Percentiles rank a stretch among this genome's conserved stretches.
Conservation (phyloP, 306 rosid species). For the Myrica gale region DNA sequence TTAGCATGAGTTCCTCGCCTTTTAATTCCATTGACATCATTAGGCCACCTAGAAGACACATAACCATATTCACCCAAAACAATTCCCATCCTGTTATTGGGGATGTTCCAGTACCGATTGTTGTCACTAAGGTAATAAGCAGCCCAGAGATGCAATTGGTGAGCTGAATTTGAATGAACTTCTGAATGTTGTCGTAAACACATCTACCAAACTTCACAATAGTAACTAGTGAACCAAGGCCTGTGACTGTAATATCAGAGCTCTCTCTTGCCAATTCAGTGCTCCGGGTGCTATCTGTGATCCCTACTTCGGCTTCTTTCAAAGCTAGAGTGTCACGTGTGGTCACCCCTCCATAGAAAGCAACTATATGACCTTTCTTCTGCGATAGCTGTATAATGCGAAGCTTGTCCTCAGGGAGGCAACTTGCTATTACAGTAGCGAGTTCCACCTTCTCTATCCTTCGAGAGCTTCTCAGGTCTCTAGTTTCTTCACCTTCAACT, state of each 20-base stretch:
- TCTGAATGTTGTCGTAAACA: constrained; percentile 48
- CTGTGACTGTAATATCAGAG: constrained; percentile 30
- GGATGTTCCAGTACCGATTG: constrained; percentile 50
- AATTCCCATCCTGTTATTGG: constrained; percentile 48
- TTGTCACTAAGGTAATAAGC: constrained; percentile 34
- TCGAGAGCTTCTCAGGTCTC: constrained; percentile 12
- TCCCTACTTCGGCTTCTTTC: constrained; percentile 51
- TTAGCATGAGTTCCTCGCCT: constrained; percentile 15
- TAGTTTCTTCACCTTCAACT: constrained; percentile 35
- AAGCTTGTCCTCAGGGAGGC: constrained; percentile 42
- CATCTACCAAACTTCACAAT: constrained; percentile 37
- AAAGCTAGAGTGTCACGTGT: constrained; percentile 32
- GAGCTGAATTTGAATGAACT: constrained; percentile 54
- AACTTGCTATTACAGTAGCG: constrained; percentile 44
- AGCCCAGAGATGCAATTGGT: constrained; percentile 46
- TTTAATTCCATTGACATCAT: constrained; percentile 58
- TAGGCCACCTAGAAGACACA: constrained; percentile 45
- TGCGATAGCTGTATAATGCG: constrained; percentile 34
- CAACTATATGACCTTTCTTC: constrained; percentile 46
- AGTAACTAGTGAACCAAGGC: constrained; percentile 24
- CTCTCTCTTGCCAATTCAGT: constrained; percentile 19
- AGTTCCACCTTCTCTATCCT: constrained; percentile 19
- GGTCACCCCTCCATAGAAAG: constrained; percentile 44
- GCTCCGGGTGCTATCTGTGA: constrained; percentile 20
- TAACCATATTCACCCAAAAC: constrained; percentile 52